These are phyloP conservation scores for Geotrichum carabidarum DNA, from an alignment of 1,139 yeast species.

Conservation along the genomic window DNA sequence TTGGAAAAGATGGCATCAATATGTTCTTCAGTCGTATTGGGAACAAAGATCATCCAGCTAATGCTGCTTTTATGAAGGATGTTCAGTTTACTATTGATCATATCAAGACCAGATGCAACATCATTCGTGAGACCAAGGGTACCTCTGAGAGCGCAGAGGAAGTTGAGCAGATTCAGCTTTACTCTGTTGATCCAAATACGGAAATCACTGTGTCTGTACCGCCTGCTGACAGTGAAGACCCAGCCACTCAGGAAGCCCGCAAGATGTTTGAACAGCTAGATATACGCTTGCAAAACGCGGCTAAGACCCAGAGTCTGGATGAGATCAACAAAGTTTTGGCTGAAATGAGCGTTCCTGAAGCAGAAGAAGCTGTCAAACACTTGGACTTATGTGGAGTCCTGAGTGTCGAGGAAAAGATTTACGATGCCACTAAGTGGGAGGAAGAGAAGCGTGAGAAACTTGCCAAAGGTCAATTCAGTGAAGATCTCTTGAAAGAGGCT, in stretches of 20 bases:
- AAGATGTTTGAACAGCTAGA: constrained; percentile 38
- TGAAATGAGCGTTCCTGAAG: constrained; percentile 67
- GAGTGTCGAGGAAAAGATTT: constrained; percentile 70
- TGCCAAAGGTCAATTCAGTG: constrained; percentile 17
- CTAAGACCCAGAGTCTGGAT: constrained; percentile 66
- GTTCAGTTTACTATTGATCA: constrained; percentile 67
- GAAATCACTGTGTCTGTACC: constrained; percentile 74
- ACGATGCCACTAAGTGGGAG: constrained; percentile 66
- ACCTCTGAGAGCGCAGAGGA: constrained; percentile 47
- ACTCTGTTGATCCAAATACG: constrained; percentile 79
- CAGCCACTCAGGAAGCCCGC: constrained; percentile 49
- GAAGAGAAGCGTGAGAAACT: constrained; percentile 39
- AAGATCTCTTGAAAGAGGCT: constrained; percentile 13
- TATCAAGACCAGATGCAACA: constrained; percentile 66
- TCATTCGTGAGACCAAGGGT: constrained; percentile 49
- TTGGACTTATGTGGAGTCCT: constrained; percentile 81
- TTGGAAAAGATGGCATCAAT: constrained; percentile 56
- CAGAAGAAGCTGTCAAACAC: constrained; percentile 68
- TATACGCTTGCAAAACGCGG: constrained; percentile 63
- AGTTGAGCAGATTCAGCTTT: constrained; percentile 79
- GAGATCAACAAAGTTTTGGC: constrained; percentile 81
- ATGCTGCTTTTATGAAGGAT: constrained; percentile 64
- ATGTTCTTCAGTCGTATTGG: constrained; percentile 64
- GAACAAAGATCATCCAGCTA: constrained; percentile 53
- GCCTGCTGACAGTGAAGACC: constrained; percentile 41